Evolutionary conservation across 768 basidiomycete species (phyloP), one percentile per base, ranked within the genome.

Genomic region (Sistotremastrum suecicum): DNA sequence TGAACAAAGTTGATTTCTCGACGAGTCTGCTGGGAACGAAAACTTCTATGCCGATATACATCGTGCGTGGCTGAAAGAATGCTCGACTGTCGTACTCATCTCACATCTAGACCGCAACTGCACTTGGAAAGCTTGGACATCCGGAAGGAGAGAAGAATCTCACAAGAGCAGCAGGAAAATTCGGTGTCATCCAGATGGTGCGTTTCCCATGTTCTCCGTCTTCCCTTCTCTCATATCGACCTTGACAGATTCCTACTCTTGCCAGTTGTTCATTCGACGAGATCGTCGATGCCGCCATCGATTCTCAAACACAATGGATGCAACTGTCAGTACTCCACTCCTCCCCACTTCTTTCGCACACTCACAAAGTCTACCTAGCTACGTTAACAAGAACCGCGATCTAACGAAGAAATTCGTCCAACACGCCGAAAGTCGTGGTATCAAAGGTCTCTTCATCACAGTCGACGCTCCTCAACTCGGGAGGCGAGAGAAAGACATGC

Each of bases 391-490:
- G 53, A 88, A 98, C 58, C 74, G 89, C 9, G 72, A 71, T 32
- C 77, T 89, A 49, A 95, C 92, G 4, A 79, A 82, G 61, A 76
- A 79, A 48, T 77, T 90, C 43, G 86, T 98, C 0, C 77, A 85
- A 54, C 87, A 94, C 51, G 95, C 95, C 1, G 90, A 92, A 62
- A 66, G 72, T 51, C 76, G 90, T 30, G 94, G 94, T 2, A 75
- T 99, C 57, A 92, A 90, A 60, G 94, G 74, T 3, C 67, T 98
- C 8, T 97, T 98, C 63, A 95, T 98, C 59, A 97, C 94, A 0
- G 94, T 98, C 30, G 94, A 98, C 64, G 94, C 94, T 0, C 94
- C 94, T 5, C 91, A 95, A 53, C 78, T 98, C 7, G 94, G 94
- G 39, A 76, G 91, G 8, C 74, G 92, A 48, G 91, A 94, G 60